phyloP scores from a whole-genome alignment of 352 stramenopile genomes.

The Globisporangium splendens region DNA sequence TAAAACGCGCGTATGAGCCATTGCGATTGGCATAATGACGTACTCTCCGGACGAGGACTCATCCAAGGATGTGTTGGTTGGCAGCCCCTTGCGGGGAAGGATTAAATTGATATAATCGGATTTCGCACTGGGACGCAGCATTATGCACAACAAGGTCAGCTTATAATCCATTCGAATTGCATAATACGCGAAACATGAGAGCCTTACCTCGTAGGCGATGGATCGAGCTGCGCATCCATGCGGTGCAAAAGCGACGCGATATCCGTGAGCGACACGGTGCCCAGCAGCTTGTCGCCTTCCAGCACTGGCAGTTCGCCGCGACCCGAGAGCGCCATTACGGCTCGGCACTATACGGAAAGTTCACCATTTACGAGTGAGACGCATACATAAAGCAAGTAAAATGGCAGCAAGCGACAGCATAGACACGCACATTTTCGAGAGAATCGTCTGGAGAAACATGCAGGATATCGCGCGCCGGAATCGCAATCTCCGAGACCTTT shows the following conservation, averaged over 20 bases:
- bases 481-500: conserved; percentile 59
- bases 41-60: conserved; percentile 10
- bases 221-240: conserved; percentile 45
- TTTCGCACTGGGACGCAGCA: conserved; percentile 65
- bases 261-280: conserved; percentile 77
- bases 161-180: neutral
- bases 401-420: neutral
- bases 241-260: conserved; percentile 75
- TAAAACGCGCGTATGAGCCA: too few relatives aligned
- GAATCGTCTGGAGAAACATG: conserved; percentile 74
- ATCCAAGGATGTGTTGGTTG: conserved; percentile 61
- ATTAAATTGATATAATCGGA: conserved; percentile 90
- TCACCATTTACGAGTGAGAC: neutral
- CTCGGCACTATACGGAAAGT: conserved; percentile 46
- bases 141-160: conserved; percentile 5
- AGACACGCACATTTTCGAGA: conserved; percentile 52
- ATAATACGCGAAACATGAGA: too few relatives aligned
- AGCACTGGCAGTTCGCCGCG: conserved; percentile 66
- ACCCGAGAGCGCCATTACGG: conserved; percentile 72
- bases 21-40: too few relatives aligned
- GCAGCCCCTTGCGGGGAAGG: conserved; percentile 72
- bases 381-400: too few relatives aligned
- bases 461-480: conserved; percentile 69
- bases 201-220: conserved; percentile 52
- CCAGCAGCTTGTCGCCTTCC: conserved; percentile 61